These are phyloP conservation scores for Whalleya microplaca DNA, from an alignment of 2,329 filamentous ascomycete species.

Conservation along the genomic window DNA sequence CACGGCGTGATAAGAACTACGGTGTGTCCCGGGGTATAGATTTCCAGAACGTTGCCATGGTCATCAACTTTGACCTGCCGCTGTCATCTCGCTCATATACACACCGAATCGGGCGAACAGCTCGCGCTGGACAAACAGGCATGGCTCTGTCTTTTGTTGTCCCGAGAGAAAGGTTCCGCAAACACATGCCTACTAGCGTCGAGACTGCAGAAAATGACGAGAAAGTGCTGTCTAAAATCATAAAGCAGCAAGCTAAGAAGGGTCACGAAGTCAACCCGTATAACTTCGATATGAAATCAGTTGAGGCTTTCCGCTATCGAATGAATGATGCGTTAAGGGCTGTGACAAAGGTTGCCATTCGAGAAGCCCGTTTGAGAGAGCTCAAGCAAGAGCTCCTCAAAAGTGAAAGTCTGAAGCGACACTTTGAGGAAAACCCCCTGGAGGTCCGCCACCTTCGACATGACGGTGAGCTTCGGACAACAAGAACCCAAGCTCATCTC, in stretches of 20 bases:
- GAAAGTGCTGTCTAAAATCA: slow-evolving; percentile 78
- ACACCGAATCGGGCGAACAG: slow-evolving; percentile 94
- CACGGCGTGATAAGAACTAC: slow-evolving; percentile 80
- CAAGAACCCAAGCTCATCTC: slow-evolving; percentile 83
- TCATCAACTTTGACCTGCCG: slow-evolving; percentile 97
- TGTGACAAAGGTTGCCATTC: slow-evolving; percentile 86
- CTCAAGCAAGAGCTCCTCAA: slow-evolving; percentile 88
- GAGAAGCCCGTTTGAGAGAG: slow-evolving; percentile 87
- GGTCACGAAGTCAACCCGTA: slow-evolving; percentile 87
- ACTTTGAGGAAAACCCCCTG: slow-evolving; percentile 96
- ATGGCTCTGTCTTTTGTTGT: slow-evolving; percentile 97
- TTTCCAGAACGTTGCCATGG: slow-evolving; percentile 91
- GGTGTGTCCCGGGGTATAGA: slow-evolving; percentile 96
- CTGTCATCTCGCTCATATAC: slow-evolving; percentile 88
- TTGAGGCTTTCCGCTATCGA: slow-evolving; percentile 93
- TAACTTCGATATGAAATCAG: slow-evolving; percentile 90
- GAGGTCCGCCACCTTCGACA: slow-evolving; percentile 88
- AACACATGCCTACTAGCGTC: slow-evolving; percentile 85
- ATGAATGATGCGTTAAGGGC: slow-evolving; percentile 90
- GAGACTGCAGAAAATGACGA: slow-evolving; percentile 81
- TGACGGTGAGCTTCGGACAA: slow-evolving; percentile 83
- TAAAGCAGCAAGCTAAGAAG: slow-evolving; percentile 75
- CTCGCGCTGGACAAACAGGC: slow-evolving; percentile 85
- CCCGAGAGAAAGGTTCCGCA: slow-evolving; percentile 78
- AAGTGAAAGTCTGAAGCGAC: slow-evolving; percentile 89